phyloP scores from a whole-genome alignment of 345 rosid species.

The Cardamine occulta region DNA sequence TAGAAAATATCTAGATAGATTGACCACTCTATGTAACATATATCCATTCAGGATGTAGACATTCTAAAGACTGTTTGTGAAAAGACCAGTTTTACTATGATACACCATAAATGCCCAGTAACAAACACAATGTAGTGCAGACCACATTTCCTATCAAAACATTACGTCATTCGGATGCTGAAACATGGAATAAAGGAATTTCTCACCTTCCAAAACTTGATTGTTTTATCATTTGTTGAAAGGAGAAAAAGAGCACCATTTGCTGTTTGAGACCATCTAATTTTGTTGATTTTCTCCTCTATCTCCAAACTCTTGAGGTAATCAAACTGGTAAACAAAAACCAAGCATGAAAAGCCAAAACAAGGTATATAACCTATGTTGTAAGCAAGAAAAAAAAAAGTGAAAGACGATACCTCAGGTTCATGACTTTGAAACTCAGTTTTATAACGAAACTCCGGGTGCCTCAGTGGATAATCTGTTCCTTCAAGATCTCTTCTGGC shows the following conservation, averaged over 20 bases:
- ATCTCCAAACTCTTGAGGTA: conserved; percentile 99
- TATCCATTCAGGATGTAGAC: background rate
- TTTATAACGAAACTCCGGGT: conserved; percentile 92
- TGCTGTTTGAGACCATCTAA: conserved; percentile 88
- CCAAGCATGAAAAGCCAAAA: conserved; percentile 10
- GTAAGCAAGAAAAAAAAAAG: background rate
- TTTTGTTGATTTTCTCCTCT: conserved; percentile 97
- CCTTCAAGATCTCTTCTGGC: conserved; percentile 53
- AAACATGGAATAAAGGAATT: background rate
- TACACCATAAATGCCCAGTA: conserved; percentile 4
- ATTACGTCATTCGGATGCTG: background rate
- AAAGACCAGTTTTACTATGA: background rate
- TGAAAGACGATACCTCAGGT: conserved; percentile 69
- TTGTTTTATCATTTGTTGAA: conserved; percentile 95
- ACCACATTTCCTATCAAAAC: conserved; percentile 18
- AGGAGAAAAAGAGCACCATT: conserved; percentile 85
- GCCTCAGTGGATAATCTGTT: conserved; percentile 65
- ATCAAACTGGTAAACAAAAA: conserved; percentile 69
- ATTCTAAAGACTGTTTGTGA: conserved; percentile 4
- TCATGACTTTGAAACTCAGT: conserved; percentile 99
- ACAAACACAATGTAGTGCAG: conserved; percentile 5
- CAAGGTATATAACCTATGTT: background rate
- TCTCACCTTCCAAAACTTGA: conserved; percentile 83
- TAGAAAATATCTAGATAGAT: background rate
- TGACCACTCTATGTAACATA: conserved; percentile 11